phyloP scores from a whole-genome alignment of 202 grass and related monocot genomes.

The Dendrocalamus latiflorus region DNA sequence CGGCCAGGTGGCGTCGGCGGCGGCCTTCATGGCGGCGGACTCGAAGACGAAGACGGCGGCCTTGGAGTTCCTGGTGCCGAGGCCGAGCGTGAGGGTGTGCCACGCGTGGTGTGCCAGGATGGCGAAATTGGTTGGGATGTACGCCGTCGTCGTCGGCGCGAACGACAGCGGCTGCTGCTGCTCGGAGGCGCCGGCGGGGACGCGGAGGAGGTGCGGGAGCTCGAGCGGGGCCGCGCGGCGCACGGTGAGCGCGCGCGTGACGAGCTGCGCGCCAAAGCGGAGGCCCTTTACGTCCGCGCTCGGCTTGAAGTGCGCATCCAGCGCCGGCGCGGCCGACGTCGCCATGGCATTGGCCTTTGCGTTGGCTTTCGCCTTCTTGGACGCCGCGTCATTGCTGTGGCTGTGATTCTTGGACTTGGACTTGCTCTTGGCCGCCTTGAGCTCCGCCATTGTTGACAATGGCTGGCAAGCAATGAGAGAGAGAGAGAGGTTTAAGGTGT shows the following conservation, averaged over 20 bases:
- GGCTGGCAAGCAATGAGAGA: not conserved
- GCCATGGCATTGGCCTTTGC: not conserved
- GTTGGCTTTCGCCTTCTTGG: conserved; percentile 19
- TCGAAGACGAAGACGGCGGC: conserved; percentile 71
- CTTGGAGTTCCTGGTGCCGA: conserved; percentile 78
- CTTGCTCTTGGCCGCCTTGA: conserved; percentile 42
- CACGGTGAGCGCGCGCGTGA: conserved; percentile 66
- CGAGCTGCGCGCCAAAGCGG: conserved; percentile 68
- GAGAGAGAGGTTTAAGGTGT: not conserved
- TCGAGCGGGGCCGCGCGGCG: conserved; percentile 59
- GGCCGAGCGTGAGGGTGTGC: conserved; percentile 74
- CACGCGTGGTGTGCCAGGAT: conserved; percentile 81
- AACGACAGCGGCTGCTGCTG: conserved; percentile 33
- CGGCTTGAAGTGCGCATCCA: conserved; percentile 48
- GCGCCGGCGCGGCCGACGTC: not conserved
- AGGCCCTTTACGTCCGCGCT: conserved; percentile 59
- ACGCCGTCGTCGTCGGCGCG: conserved; percentile 54
- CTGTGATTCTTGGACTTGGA: conserved; percentile 48
- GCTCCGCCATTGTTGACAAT: conserved; percentile 53
- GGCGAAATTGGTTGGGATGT: conserved; percentile 73
- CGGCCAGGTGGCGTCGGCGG: conserved; percentile 52
- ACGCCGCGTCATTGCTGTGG: not conserved
- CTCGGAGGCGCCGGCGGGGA: not conserved
- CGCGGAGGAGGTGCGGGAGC: conserved; percentile 66
- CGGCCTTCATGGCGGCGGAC: conserved; percentile 51